phyloP scores from a whole-genome alignment of 495 filamentous ascomycete genomes.

The Aspergillus leporis region DNA sequence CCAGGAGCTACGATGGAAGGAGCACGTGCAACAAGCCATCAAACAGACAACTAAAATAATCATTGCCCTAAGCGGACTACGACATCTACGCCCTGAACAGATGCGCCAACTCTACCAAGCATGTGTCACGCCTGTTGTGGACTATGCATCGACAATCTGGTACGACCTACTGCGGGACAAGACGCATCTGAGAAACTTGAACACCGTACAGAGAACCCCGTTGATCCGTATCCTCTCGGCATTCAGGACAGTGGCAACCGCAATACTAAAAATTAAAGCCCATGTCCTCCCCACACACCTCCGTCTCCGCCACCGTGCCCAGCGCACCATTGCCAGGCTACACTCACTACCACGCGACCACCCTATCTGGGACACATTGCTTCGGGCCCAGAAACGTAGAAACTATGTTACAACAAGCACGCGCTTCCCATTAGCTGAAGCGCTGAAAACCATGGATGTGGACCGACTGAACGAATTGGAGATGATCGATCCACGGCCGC shows the following conservation, averaged over 20 bases:
- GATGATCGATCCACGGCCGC: slow-evolving; percentile 24
- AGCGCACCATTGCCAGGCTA: slow-evolving; percentile 10
- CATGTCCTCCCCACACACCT: slow-evolving; percentile 15
- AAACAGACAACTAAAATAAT: slow-evolving; percentile 22
- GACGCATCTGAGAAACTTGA: slow-evolving; percentile 17
- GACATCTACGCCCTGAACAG: slow-evolving; percentile 24
- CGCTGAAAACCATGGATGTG: slow-evolving; percentile 19
- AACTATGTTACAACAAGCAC: slow-evolving; percentile 9
- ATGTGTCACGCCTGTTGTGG: slow-evolving; percentile 21
- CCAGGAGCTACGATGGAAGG: slow-evolving; percentile 22
- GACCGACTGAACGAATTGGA: slow-evolving; percentile 17
- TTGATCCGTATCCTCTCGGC: slow-evolving; percentile 18
- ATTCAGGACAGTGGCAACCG: slow-evolving; percentile 18
- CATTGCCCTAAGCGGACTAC: slow-evolving; percentile 19
- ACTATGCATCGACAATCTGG: slow-evolving; percentile 24
- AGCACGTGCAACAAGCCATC: slow-evolving; percentile 26
- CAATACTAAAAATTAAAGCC: slow-evolving; percentile 15
- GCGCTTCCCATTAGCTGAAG: slow-evolving; percentile 22
- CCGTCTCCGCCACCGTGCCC: slow-evolving; percentile 10
- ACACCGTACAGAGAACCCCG: slow-evolving; percentile 16
- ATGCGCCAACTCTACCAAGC: slow-evolving; percentile 29
- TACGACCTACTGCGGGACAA: slow-evolving; percentile 21
- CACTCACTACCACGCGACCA: slow-evolving; percentile 13
- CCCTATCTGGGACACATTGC: slow-evolving; percentile 10
- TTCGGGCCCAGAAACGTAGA: slow-evolving; percentile 15